Base-by-base conservation (phyloP, 169 alveolate species). In the Cyclospora cayetanensis region DNA sequence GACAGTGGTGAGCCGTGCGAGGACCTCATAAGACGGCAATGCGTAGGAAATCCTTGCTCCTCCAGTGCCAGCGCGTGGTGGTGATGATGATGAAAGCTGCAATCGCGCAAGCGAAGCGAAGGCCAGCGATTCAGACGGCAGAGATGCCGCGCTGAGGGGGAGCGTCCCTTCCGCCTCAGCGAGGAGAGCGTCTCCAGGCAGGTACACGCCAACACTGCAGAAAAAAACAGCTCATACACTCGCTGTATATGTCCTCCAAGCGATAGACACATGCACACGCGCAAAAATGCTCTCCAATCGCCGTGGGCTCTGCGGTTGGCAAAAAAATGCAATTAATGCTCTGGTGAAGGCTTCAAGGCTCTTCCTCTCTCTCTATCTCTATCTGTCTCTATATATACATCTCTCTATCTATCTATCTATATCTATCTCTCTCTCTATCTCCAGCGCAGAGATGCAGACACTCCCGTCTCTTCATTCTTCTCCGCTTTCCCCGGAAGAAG, bases 191-290 rank as follows among this genome's bases (percentile, higher is more conserved):
- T 77, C 88, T 27, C 88, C 88, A 46, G 22, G 50, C 29, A 77
- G 70, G n/a, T 53, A 53, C 0, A 77, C 88, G 39, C 88, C 60
- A 46, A 77, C 31, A 50, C 88, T 77, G 88, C 84, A 37, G 34
- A 72, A 11, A 25, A 11, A 72, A 7, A 15, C 55, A 46, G n/a
- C 15, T 7, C n/a, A 7, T 7, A 46, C 7, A 15, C 55, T 7
- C 55, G 7, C 55, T 15, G n/a, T 7, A 46, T 15, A 7, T 7
- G n/a, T 7, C 7, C 7, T 11, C 55, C 55, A 46, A 46, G 55
- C 7, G 55, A n/a, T n/a, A n/a, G 55, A 46, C 55, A 15, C 55
- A 11, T 15, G 7, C 55, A 46, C n/a, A 46, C n/a, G 55, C 7
- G 55, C n/a, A 7, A 46, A 15, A 7, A 7, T 11, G 55, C 55